Evolutionary conservation across 768 basidiomycete species (phyloP), one percentile per base, ranked within the genome.

Genomic region (Naematelia encephala): DNA sequence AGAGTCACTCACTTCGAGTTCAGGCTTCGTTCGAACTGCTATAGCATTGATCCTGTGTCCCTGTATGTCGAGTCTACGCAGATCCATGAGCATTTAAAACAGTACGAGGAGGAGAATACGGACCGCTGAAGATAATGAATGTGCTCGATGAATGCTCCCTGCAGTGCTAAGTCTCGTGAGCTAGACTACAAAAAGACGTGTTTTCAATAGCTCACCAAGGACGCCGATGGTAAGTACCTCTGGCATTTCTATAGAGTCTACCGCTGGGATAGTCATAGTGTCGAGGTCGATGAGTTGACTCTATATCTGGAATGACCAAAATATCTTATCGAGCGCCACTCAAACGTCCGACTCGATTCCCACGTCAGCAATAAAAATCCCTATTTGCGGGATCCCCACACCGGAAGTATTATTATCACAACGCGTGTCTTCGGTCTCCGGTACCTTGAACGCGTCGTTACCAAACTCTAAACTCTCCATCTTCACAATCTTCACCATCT

Each of bases 71-170:
- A 72, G 58, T 57, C 73, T 71, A 56, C 16, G 14, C 22, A 12
- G 21, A 13, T 46, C 28, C 5, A 2, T 47, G 14, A 44, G 30
- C 11, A 26, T 8, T 25, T 21, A 13, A 26, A 4, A 14, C 5
- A 43, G 16, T 19, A 21, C 13, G 46, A 8, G 25, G 76, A 71
- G 62, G 39, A 13, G 21, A 82, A 70, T 26, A 81, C 78, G 57
- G 85, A 77, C 70, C 82, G 83, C 73, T 87, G 82, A 27, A 74
- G 54, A 91, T 82, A 62, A 84, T 84, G 26, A 74, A 89, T 83
- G 76, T 97, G 93, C 78, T 97, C 93, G 14, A 83, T 81, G 74
- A 97, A 96, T 8, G 91, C 91, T 45, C 93, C 93, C 76, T 96
- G 93, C 42, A 97, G 82, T 34, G 93, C 93, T 91, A 28, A 16